Base-by-base conservation (phyloP, 139 green algal species). In the Chlorella sp. region DNA sequence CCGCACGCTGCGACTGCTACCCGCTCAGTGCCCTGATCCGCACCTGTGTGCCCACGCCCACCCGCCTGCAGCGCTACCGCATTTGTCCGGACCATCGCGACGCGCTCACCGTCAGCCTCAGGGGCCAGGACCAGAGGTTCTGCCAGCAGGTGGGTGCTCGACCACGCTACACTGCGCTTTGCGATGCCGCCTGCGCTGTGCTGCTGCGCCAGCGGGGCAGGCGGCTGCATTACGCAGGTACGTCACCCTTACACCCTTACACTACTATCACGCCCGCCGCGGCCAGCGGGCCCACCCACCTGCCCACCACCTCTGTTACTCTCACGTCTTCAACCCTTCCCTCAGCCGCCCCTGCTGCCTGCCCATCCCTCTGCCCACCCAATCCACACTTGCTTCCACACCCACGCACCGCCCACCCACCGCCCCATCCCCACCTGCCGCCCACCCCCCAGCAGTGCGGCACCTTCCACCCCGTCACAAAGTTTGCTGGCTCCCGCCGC, bases 21-120 rank as follows among this genome's bases (percentile, higher is more conserved):
- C 21, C 24, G 7, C 64, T 2, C 68, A 76, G 24, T 32, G 71
- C 71, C 53, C 14, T 15, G 21, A 42, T 69, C 21, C 79, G 42
- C 79, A 57, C 48, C 48, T 57, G 21, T 32, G n/a, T 2, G 28
- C 53, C 75, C 32, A 3, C 57, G 11, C 14, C 12, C 81, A 22
- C n/a, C 30, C 28, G 37, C 81, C 81, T 32, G 60, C 82, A 86
- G 82, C 60, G 82, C 60, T 86, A 86, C 82, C 82, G 82, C 9
- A 77, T 86, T 34, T 86, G 82, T 34, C 9, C 57, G 1, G n/a
- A 34, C 2, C 82, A 86, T n/a, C 60, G 82, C 12, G 57, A 86
- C 60, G 82, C 57, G n/a, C 57, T 76, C 5, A 60, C 53, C 16
- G 82, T 86, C 16, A 32, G 12, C 12, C 82, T 86, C n/a, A 48